Evolutionary conservation across 306 rosid species (phyloP), one percentile per base, ranked within the genome.

Genomic region (Glycine tomentella): DNA sequence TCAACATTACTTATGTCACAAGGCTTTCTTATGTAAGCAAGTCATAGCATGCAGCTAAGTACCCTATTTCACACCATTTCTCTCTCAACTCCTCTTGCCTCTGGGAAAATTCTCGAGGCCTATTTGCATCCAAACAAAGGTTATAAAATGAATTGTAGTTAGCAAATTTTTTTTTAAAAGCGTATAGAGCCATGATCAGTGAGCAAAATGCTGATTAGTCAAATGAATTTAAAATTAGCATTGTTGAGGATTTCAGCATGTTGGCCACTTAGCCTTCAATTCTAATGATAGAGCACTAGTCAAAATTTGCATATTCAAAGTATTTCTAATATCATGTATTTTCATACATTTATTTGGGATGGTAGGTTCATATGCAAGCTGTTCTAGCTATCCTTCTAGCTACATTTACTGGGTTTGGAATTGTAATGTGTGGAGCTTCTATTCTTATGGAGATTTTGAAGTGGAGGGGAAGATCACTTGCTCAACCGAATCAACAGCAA

Each of bases 391-490:
- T 92, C 45, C 88, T 94, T 10, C 69, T 94, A 3, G 98, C 95
- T 76, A 90, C 92, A 20, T 82, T 94, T 40, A 75, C 90, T n/a
- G 97, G 98, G 9, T 90, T 94, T 74, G 98, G 92, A 80, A 71
- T 77, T 44, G 87, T 90, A 34, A 92, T 94, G 97, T 84, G 89
- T 75, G 87, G 89, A 53, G 79, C 80, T 81, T 77, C 90, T 53
- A 8, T 88, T 14, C 65, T 90, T 42, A 69, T 80, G 61, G 91
- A 88, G 91, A 61, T 86, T 46, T 25, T 46, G 55, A 84, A 73
- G 17, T 88, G 90, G 90, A 87, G 87, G 69, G 84, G 82, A 79
- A 69, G 80, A 73, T 31, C 68, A 72, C 75, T 36, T 36, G 68
- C 83, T 74, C 84, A 9, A 71, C 70, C 50, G 48, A 90, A 79